A percentile compares a stretch with the other conserved stretches of the same genome.
phyloP scores from a whole-genome alignment of 495 filamentous ascomycete genomes.

The Aspergillus affinis region DNA sequence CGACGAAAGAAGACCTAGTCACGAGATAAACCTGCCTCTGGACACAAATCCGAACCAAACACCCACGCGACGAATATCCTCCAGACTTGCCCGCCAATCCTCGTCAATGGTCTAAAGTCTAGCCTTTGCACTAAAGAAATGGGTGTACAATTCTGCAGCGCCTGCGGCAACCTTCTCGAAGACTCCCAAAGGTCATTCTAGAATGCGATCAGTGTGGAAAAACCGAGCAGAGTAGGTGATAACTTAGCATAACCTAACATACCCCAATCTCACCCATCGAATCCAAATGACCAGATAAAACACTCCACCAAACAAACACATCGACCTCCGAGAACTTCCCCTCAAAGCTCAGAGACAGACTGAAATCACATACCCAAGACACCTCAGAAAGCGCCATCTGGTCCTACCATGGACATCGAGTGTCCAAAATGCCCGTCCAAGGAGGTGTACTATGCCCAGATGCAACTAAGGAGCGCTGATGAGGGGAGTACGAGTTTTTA shows the following conservation, averaged over 20 bases:
- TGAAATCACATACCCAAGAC: constrained; percentile 69
- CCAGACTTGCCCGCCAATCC: neutral
- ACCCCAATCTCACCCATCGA: too few species aligned
- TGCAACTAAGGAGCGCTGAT: constrained; percentile 78
- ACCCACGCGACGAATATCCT: neutral
- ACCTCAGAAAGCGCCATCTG: constrained; percentile 65
- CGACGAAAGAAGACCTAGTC: too few species aligned
- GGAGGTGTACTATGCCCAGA: constrained; percentile 70
- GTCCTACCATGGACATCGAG: constrained; percentile 59
- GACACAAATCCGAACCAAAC: too few species aligned
- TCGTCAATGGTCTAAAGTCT: neutral
- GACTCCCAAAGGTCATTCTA: constrained; percentile 62
- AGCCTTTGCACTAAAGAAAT: neutral
- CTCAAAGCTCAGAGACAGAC: constrained; percentile 70
- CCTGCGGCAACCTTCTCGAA: constrained; percentile 83
- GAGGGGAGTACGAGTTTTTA: constrained; percentile 82
- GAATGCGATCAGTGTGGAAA: constrained; percentile 74
- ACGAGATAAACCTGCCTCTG: too few species aligned
- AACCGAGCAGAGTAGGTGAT: constrained; percentile 69
- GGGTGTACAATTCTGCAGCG: constrained; percentile 61
- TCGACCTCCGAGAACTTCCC: constrained; percentile 73
- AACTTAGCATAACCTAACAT: too few species aligned
- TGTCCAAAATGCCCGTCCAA: too few species aligned
- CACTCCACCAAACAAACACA: constrained; percentile 41
- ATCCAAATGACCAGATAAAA: too few species aligned